A percentile compares a stretch with the other conserved stretches of the same genome.
Conservation (phyloP, 176 grass and related monocot genomes). For the Aechmea fasciata region DNA sequence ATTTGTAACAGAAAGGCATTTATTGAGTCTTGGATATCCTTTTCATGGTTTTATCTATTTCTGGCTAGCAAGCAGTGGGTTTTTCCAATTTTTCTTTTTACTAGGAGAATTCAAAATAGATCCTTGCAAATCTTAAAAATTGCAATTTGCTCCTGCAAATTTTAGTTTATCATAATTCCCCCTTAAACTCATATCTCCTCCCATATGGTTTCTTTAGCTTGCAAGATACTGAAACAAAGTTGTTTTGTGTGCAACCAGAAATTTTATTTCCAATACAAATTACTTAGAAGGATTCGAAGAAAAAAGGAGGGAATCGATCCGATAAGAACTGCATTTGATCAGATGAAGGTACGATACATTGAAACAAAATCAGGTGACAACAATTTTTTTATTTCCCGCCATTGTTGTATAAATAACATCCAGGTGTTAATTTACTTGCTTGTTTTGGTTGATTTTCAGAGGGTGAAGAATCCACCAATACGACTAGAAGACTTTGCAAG, state of each 20-base stretch:
- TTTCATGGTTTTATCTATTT: neutral
- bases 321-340: slow-evolving; percentile 28
- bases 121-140: no score
- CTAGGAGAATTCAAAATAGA: no score
- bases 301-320: slow-evolving; percentile 25
- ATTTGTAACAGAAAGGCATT: neutral
- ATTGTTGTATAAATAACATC: neutral
- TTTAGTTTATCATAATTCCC: neutral
- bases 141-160: neutral
- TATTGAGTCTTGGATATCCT: neutral
- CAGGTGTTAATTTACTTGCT: neutral
- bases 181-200: no score
- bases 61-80: neutral
- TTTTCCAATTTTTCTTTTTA: no score
- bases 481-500: slow-evolving; percentile 29
- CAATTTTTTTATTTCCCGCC: neutral
- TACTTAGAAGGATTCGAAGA: slow-evolving; percentile 12
- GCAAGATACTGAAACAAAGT: neutral
- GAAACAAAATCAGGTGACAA: neutral
- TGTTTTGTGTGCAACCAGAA: slow-evolving; percentile 5
- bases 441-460: slow-evolving; percentile 15
- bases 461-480: slow-evolving; percentile 32
- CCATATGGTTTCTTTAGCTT: neutral
- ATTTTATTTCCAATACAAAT: slow-evolving; percentile 22
- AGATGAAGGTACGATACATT: slow-evolving; percentile 25